Base-by-base conservation (phyloP, 2,329 filamentous ascomycete species). In the Paramyrothecium sp. region DNA sequence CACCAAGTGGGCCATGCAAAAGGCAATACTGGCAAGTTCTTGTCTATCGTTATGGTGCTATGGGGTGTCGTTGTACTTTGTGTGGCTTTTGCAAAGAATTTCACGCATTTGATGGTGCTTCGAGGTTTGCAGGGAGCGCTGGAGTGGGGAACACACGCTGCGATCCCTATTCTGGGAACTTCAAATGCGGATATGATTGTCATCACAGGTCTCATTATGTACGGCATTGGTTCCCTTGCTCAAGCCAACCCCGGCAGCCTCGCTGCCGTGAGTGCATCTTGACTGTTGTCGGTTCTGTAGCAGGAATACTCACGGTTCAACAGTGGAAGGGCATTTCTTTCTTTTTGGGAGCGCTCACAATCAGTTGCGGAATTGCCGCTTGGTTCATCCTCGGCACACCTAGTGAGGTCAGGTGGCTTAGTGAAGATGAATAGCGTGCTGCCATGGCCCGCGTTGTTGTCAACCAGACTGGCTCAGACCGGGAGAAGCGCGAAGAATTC, bases 41-140 rank as follows among this genome's bases (percentile, higher is more conserved):
- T 76, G 16, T 70, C 69, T 7, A 64, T 68, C 3, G 70, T 71
- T 47, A 74, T 76, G 71, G 54, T 69, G 1, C 47, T 64, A 0
- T 70, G 67, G 67, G 70, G 70, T 12, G 58, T 71, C 3, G 52
- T 73, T 19, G 65, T 73, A 17, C 59, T 70, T 8, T 67, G 62
- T 52, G 61, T 65, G 8, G 67, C 66, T 20, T 68, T 67, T 17
- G 63, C 69, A 10, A 64, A 66, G 58, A 70, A 67, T 55, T 71
- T 66, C 49, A 54, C 68, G 10, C 56, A 67, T 12, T 59, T 71
- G 3, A 69, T 71, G 64, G 54, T 68, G 21, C 61, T 72, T 0
- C 63, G 69, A 3, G 54, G 63, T 7, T 54, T 72, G 10, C 67
- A 71, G 55, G 70, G 70, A 1, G 63, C 63, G 2, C 56, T 67